These are phyloP conservation scores for Lentinula sp. DNA, from an alignment of 768 basidiomycete genomes.

Conservation along the genomic window DNA sequence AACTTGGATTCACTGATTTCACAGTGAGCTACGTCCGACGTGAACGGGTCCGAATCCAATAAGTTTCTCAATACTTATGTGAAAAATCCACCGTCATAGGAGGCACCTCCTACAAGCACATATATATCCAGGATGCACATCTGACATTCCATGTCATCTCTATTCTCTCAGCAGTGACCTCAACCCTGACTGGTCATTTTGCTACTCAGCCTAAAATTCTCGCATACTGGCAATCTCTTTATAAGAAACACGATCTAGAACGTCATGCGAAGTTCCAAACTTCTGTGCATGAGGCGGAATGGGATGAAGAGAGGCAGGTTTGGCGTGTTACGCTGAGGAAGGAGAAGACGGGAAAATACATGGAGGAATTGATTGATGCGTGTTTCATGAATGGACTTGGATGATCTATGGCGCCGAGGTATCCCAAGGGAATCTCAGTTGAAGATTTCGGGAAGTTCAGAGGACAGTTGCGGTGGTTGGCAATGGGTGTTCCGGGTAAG, in stretches of 20 bases:
- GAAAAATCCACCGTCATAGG: conserved; percentile 21
- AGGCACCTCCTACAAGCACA: conserved; percentile 26
- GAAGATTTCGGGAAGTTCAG: conserved; percentile 19
- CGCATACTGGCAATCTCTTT: conserved; percentile 29
- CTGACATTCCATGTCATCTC: conserved; percentile 29
- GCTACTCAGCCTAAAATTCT: conserved; percentile 36
- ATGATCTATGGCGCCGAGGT: conserved; percentile 21
- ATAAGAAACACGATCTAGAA: conserved; percentile 19
- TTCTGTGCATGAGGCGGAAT: conserved; percentile 21
- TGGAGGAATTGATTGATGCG: conserved; percentile 4
- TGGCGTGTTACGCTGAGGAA: conserved; percentile 13
- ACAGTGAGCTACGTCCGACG: conserved; percentile 15
- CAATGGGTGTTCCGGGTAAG: conserved; percentile 3
- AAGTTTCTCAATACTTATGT: conserved; percentile 16
- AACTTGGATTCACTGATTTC: conserved; percentile 22
- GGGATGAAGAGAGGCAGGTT: conserved; percentile 22
- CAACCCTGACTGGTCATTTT: conserved; percentile 36
- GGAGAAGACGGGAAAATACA: conserved; percentile 11
- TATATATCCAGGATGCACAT: conserved; percentile 35
- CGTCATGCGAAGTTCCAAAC: conserved; percentile 22
- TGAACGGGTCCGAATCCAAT: not conserved
- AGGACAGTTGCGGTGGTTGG: conserved; percentile 31
- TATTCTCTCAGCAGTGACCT: conserved; percentile 35
- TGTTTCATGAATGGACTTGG: conserved; percentile 25
- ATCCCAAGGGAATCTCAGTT: conserved; percentile 14